These are phyloP conservation scores for Paxillus rubicundulus DNA, from an alignment of 768 basidiomycete species.

Conservation along the genomic window DNA sequence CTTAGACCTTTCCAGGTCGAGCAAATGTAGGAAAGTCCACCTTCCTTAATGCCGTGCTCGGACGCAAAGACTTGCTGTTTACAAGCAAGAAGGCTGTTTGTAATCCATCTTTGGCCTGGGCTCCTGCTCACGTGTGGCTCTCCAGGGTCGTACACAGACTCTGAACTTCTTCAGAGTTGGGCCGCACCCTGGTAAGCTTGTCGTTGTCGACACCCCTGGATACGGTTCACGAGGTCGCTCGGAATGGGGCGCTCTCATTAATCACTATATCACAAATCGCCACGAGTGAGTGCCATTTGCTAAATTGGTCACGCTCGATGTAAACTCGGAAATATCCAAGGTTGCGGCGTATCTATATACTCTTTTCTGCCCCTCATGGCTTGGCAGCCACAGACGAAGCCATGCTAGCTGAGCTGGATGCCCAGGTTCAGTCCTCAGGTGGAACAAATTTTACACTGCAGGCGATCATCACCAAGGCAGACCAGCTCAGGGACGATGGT, in stretches of 20 bases:
- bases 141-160: slow-evolving; percentile 66
- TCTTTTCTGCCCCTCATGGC: slow-evolving; percentile 67
- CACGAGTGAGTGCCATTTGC: slow-evolving; percentile 47
- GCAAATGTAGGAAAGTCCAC: slow-evolving; percentile 80
- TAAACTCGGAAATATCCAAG: slow-evolving; percentile 33
- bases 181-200: slow-evolving; percentile 46
- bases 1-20: slow-evolving; percentile 45
- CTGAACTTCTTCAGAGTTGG: slow-evolving; percentile 76
- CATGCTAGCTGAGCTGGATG: slow-evolving; percentile 57
- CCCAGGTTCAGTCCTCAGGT: slow-evolving; percentile 29
- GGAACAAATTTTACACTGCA: slow-evolving; percentile 59
- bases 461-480: slow-evolving; percentile 70
- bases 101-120: slow-evolving; percentile 2
- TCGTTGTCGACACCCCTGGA: slow-evolving; percentile 79
- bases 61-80: slow-evolving; percentile 51
- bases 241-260: slow-evolving; percentile 74
- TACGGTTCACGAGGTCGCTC: slow-evolving; percentile 72
- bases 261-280: slow-evolving; percentile 59
- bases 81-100: slow-evolving; percentile 72
- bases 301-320: background rate
- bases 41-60: slow-evolving; percentile 66
- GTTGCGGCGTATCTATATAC: slow-evolving; percentile 65
- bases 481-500: slow-evolving; percentile 42
- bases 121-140: background rate
- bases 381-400: slow-evolving; percentile 52